Evolutionary conservation across 1,284 basidiomycete genomes (phyloP).

Genomic region (Austropuccinia psidii): DNA sequence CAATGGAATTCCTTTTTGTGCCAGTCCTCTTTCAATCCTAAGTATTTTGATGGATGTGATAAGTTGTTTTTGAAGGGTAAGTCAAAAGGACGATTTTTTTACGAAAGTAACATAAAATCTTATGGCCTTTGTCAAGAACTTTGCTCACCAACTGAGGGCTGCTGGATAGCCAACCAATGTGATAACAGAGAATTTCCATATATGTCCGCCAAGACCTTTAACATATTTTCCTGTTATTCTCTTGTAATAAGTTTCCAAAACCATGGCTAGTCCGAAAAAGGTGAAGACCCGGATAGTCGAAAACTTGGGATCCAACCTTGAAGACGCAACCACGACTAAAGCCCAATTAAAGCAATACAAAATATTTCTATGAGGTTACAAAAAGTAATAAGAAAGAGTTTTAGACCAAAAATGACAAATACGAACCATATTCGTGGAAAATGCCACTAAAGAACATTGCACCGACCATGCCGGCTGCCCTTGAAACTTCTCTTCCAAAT

Average conservation of each 20-base stretch:
- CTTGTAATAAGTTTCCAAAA: slow-evolving; percentile 17
- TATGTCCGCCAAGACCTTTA: neutral
- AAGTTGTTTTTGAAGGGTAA: neutral
- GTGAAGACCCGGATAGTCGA: slow-evolving; percentile 25
- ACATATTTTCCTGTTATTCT: slow-evolving; percentile 3
- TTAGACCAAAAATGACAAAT: neutral
- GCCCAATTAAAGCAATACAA: neutral
- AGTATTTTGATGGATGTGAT: neutral
- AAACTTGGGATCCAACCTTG: slow-evolving; percentile 24
- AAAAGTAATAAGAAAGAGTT: neutral
- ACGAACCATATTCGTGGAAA: slow-evolving; percentile 34
- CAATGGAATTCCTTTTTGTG: slow-evolving; percentile 13
- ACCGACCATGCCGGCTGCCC: slow-evolving; percentile 12
- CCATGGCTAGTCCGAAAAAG: slow-evolving; percentile 9
- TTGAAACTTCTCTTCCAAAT: slow-evolving; percentile 5
- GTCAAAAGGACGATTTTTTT: neutral
- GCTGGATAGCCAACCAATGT: neutral
- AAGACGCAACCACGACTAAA: slow-evolving; percentile 10
- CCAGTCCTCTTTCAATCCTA: slow-evolving; percentile 30
- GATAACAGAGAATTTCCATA: slow-evolving; percentile 3
- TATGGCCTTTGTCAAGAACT: neutral
- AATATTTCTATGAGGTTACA: neutral
- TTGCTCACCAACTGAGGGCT: slow-evolving; percentile 20
- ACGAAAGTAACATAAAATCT: neutral
- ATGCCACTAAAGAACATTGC: slow-evolving; percentile 36